A percentile compares a stretch with the other conserved stretches of the same genome.
These are phyloP conservation scores for Pythium grandisporangium DNA, from an alignment of 352 stramenopile genomes.

Conservation along the genomic window DNA sequence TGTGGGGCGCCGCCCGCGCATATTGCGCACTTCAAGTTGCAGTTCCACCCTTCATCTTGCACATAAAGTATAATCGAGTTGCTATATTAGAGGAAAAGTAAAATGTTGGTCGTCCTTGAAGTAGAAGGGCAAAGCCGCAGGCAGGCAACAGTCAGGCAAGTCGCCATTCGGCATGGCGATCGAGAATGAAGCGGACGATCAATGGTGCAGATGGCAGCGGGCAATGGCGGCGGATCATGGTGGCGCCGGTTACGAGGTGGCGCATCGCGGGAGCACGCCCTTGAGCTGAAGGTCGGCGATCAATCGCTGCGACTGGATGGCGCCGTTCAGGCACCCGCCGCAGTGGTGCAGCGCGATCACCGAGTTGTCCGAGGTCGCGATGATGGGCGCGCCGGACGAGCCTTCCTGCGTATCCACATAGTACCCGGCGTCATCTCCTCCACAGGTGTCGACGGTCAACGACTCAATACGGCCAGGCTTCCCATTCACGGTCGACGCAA, in stretches of 20 bases:
- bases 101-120: no score
- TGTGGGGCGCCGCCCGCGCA: no score
- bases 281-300: slow-evolving; percentile 30
- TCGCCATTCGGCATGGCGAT: no score
- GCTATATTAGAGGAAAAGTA: no score
- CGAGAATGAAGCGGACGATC: no score
- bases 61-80: no score
- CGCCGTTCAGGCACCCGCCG: slow-evolving; percentile 63
- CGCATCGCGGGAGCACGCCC: slow-evolving; percentile 12
- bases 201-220: no score
- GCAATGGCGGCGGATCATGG: no score
- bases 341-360: slow-evolving; percentile 77
- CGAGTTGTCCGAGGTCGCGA: slow-evolving; percentile 35
- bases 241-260: background rate
- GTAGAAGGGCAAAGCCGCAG: no score
- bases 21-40: no score
- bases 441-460: slow-evolving; percentile 28
- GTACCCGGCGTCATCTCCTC: slow-evolving; percentile 47
- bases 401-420: slow-evolving; percentile 70
- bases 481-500: slow-evolving; percentile 16
- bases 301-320: slow-evolving; percentile 36
- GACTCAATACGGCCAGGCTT: slow-evolving; percentile 19
- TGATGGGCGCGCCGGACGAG: slow-evolving; percentile 56
- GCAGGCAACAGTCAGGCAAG: no score
- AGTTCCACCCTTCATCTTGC: no score